Base-by-base conservation (phyloP, 1,284 basidiomycete genomes). In the Veloporphyrellus conicus region DNA sequence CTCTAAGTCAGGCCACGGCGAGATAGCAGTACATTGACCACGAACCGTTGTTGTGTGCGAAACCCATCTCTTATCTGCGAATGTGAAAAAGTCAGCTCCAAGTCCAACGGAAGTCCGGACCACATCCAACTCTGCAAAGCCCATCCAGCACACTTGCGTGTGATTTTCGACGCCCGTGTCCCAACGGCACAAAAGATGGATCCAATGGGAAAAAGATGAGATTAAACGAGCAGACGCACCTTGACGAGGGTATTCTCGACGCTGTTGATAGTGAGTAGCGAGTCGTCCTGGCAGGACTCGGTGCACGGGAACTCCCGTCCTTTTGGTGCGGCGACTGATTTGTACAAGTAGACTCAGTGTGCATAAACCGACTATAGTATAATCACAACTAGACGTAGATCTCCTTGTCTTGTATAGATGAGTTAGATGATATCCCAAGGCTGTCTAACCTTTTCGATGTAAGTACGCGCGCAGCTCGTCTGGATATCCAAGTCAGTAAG, bases 41-140 rank as follows among this genome's bases (percentile, higher is more conserved):
- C 78, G 61, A 45, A 87, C 84, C 84, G 78, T 88, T 89, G 73
- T 89, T 89, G 75, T 87, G 81, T 58, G 70, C 74, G 69, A 87
- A 88, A 81, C 85, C 85, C 85, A 88, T 88, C 57, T 64, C 60
- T 72, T 75, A 71, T 61, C 69, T 70, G 52, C 10, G 27, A 33
- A 45, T 23, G 43, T 34, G 38, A 35, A 39, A 38, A 4, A 15
- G 44, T 68, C 40, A 64, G 61, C 40, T 22, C 27, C 8, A 2
- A 41, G 33, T 20, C 9, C 27, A 12, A 34, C 22, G n/a, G 19
- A 19, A 28, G 34, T 32, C 46, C 14, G 20, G 50, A 53, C 66
- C 67, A 66, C 72, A 74, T 64, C 68, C 53, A 54, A 50, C 54
- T 53, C 41, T 43, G 45, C 20, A 3, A 22, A 27, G 20, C 19